Evolutionary conservation across 257 asterid species (phyloP), one percentile per base, ranked within the genome.

Genomic region (Ilex aquifolium): DNA sequence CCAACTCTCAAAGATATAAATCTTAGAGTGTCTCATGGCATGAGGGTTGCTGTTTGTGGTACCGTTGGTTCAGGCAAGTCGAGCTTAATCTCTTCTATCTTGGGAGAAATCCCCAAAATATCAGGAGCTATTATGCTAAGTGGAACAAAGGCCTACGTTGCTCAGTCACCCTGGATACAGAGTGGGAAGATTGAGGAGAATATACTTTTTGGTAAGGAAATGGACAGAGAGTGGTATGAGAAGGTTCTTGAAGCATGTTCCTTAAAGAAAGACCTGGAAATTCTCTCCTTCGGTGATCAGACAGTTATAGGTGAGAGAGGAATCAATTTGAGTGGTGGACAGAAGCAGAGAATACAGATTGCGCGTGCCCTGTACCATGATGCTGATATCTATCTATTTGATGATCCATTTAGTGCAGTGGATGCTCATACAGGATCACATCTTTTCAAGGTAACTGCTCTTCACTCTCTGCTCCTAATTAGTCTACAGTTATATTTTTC

Each of bases 321-420:
- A 53, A 53, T 53, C 31, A 53, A 53, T 21, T 17, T 53, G 57
- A 53, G 57, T 53, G 57, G 57, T 17, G 57, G 57, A n/a, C 57
- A 53, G 31, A 53, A 53, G 31, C 57, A 53, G 57, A 53, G 57
- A 53, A 53, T 53, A 53, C 57, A 53, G 57, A 53, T 53, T 53
- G 57, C 57, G 3, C 57, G 57, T 53, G 57, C 57, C 0, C 30
- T 53, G 8, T 53, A 53, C 11, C 57, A 53, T 2, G 57, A 53
- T 53, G 57, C 57, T 53, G 57, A 53, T 53, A 53, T 53, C 15
- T 53, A 53, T 17, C 30, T 53, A 0, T 53, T 53, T 53, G 57
- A 53, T 53, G 57, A 53, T 53, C 57, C 57, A 53, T 53, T 53
- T 17, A 53, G 57, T 53, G 57, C 57, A 0, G 57, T 53, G 57